phyloP scores from a whole-genome alignment of 2,329 filamentous ascomycete genomes.

The Macrophomina tecta region DNA sequence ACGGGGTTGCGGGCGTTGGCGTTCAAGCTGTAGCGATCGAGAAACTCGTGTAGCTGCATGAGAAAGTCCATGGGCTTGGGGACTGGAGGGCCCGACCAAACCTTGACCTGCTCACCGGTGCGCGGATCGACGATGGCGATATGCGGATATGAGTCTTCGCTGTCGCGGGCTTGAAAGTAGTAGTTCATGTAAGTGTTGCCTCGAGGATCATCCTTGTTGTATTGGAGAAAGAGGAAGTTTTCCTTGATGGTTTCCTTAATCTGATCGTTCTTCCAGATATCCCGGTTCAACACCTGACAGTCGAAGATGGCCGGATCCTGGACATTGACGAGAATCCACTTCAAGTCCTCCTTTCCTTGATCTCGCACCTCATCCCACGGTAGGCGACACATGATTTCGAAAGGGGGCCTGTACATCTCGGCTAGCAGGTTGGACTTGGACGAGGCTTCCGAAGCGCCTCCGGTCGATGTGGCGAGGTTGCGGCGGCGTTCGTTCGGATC shows the following conservation, averaged over 20 bases:
- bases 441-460: slow-evolving; percentile 68
- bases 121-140: slow-evolving; percentile 94
- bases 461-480: slow-evolving; percentile 65
- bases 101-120: slow-evolving; percentile 95
- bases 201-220: slow-evolving; percentile 80
- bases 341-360: slow-evolving; percentile 83
- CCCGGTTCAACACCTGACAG: slow-evolving; percentile 90
- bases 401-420: slow-evolving; percentile 90
- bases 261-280: slow-evolving; percentile 89
- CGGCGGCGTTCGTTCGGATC: slow-evolving; percentile 56
- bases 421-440: slow-evolving; percentile 80
- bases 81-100: slow-evolving; percentile 87
- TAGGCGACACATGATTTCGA: slow-evolving; percentile 81
- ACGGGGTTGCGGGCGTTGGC: slow-evolving; percentile 92
- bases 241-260: slow-evolving; percentile 83
- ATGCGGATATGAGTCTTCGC: slow-evolving; percentile 90
- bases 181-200: slow-evolving; percentile 85
- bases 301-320: slow-evolving; percentile 94
- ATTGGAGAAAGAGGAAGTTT: slow-evolving; percentile 96
- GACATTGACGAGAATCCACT: slow-evolving; percentile 95
- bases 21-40: slow-evolving; percentile 94
- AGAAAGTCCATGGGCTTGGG: slow-evolving; percentile 80
- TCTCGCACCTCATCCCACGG: slow-evolving; percentile 86
- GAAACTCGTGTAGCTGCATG: slow-evolving; percentile 89
- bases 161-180: slow-evolving; percentile 82